Percentiles rank a stretch among this genome's conserved stretches.
These are phyloP conservation scores for Eucalyptus decipiens DNA, from an alignment of 345 rosid species.

Conservation along the genomic window DNA sequence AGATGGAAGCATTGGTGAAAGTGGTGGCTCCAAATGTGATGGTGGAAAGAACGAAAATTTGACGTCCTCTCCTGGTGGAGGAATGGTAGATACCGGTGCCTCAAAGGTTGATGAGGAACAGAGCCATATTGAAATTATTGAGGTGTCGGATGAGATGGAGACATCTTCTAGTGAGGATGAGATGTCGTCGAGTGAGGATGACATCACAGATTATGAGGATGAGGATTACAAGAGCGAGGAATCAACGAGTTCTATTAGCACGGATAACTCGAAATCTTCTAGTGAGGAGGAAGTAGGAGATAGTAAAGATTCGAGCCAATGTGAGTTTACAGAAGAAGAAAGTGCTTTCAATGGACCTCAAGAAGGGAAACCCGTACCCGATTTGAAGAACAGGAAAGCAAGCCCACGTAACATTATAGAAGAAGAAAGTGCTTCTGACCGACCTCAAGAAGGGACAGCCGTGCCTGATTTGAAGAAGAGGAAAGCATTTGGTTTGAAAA, in stretches of 20 bases:
- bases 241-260: not conserved
- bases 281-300: not conserved
- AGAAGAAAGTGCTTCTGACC: not conserved
- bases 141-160: not conserved
- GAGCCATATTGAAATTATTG: not conserved
- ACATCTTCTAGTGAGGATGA: not conserved
- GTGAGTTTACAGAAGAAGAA: not conserved
- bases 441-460: not conserved
- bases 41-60: not conserved
- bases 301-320: not conserved
- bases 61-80: not conserved
- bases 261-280: not conserved
- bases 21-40: not conserved
- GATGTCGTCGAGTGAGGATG: not conserved
- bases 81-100: not conserved
- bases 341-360: not conserved
- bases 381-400: not conserved
- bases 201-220: constrained; percentile 1
- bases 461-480: not conserved
- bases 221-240: not conserved
- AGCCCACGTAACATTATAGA: not conserved
- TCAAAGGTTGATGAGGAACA: not conserved
- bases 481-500: not conserved
- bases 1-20: not conserved
- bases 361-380: not conserved